Conservation (phyloP, 2,329 filamentous ascomycete species). For the Xylaria sp. region DNA sequence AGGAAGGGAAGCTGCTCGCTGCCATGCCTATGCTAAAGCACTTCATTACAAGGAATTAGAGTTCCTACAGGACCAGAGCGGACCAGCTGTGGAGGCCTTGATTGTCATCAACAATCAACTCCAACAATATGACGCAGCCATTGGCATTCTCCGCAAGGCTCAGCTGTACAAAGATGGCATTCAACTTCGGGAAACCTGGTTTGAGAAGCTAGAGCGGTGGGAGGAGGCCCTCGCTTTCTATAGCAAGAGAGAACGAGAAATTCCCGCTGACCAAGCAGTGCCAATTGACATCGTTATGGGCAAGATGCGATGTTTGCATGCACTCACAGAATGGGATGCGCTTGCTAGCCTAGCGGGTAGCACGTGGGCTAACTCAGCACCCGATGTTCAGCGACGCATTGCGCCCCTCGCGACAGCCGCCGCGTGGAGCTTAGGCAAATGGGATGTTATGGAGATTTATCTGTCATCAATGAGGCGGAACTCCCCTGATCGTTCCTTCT, state of each 20-base stretch:
- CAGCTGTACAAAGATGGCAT: constrained; percentile 94
- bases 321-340: constrained; percentile 95
- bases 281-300: constrained; percentile 98
- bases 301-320: constrained; percentile 98
- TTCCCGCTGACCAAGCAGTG: constrained; percentile 58
- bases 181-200: constrained; percentile 96
- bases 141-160: constrained; percentile 94
- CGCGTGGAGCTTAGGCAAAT: constrained; percentile 94
- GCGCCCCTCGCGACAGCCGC: constrained; percentile 93
- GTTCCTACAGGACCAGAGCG: constrained; percentile 96
- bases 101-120: constrained; percentile 99
- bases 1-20: constrained; percentile 92
- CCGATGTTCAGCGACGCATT: constrained; percentile 87
- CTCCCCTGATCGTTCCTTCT: constrained; percentile 95
- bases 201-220: constrained; percentile 97
- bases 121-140: constrained; percentile 97
- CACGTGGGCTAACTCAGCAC: constrained; percentile 88
- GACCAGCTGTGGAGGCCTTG: constrained; percentile 90
- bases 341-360: constrained; percentile 87
- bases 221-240: constrained; percentile 95
- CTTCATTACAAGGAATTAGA: constrained; percentile 99
- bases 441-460: constrained; percentile 98
- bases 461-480: constrained; percentile 91
- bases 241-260: constrained; percentile 79
- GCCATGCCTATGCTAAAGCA: constrained; percentile 97